Conservation (phyloP, 1,139 yeast species). For the Yamadazyma songkhlaensis region DNA sequence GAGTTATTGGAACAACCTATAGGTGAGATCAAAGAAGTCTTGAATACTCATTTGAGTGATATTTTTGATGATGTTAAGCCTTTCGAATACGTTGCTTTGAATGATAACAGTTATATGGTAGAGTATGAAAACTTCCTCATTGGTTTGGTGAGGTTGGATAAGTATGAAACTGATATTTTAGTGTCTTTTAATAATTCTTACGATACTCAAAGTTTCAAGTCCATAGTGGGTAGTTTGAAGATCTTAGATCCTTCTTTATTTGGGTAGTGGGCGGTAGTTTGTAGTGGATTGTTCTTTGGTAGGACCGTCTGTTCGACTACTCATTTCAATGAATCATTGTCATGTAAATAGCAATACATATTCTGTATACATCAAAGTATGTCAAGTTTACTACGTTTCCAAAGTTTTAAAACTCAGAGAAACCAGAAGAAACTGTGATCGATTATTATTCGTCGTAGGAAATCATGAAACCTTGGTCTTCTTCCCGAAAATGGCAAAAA, state of each 20-base stretch:
- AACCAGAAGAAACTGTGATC: too few relatives aligned
- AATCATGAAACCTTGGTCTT: too few relatives aligned
- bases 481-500: too few relatives aligned
- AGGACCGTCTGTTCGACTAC: too few relatives aligned
- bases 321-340: too few relatives aligned
- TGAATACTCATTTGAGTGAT: constrained; percentile 44
- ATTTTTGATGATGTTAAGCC: constrained; percentile 16
- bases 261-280: too few relatives aligned
- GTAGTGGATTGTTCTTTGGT: too few relatives aligned
- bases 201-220: constrained; percentile 21
- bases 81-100: constrained; percentile 2
- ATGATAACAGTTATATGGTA: constrained; percentile 34
- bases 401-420: too few relatives aligned
- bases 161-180: constrained; percentile 53
- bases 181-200: constrained; percentile 50
- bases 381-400: too few relatives aligned
- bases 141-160: constrained; percentile 2
- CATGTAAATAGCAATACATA: too few relatives aligned
- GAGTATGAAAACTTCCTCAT: constrained; percentile 36
- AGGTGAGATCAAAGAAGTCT: constrained; percentile 30
- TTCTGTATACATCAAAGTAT: too few relatives aligned
- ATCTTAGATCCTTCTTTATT: constrained; percentile 30
- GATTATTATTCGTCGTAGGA: too few relatives aligned
- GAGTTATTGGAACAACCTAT: constrained; percentile 63
- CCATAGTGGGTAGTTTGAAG: constrained; percentile 17